These are phyloP conservation scores for Sordariomycetes sp. DNA, from an alignment of 2,329 filamentous ascomycete species.

Conservation along the genomic window DNA sequence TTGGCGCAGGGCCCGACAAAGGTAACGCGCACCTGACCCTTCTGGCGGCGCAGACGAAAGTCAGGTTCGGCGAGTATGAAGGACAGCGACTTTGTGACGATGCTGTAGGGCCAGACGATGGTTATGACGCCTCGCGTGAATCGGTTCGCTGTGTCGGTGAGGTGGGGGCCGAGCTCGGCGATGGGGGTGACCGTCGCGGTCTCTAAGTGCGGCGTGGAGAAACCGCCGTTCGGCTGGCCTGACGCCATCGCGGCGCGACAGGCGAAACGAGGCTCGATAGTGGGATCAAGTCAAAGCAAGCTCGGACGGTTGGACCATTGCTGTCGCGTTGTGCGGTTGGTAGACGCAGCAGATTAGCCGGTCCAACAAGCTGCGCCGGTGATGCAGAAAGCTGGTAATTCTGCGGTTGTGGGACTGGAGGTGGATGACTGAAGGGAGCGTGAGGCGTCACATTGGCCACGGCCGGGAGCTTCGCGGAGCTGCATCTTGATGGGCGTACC, in stretches of 20 bases:
- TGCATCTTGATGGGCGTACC: neutral
- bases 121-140: constrained; percentile 64
- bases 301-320: neutral
- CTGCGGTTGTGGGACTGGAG: neutral
- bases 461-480: neutral
- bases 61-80: constrained; percentile 79
- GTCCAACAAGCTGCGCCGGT: neutral
- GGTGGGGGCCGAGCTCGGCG: constrained; percentile 39
- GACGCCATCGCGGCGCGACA: neutral
- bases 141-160: constrained; percentile 26
- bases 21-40: constrained; percentile 71
- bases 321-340: neutral
- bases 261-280: neutral
- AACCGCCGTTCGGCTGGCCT: neutral
- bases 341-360: neutral
- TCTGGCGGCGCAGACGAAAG: constrained; percentile 63
- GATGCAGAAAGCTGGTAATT: neutral
- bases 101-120: constrained; percentile 86
- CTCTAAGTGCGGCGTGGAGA: neutral
- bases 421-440: neutral
- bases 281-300: neutral
- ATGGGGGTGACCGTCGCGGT: constrained; percentile 32
- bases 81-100: constrained; percentile 60
- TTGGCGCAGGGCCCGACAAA: constrained; percentile 64
- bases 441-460: neutral